phyloP scores from a whole-genome alignment of 1,284 basidiomycete species.

The Mycena citricolor region DNA sequence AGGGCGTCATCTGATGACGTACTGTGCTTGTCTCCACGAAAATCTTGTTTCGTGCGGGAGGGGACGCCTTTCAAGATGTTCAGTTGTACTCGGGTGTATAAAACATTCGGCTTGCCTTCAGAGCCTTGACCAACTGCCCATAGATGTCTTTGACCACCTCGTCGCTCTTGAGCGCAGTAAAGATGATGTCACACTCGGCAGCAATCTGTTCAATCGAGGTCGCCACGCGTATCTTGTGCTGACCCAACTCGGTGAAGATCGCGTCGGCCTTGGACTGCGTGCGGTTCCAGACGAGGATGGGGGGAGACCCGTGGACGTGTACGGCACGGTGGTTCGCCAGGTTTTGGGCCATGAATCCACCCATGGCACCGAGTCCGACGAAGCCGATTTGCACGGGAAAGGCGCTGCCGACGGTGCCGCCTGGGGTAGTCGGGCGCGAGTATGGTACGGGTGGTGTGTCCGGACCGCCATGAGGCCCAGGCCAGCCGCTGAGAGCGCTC shows the following conservation, averaged over 20 bases:
- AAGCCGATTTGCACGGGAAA: slow-evolving; percentile 52
- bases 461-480: slow-evolving; percentile 15
- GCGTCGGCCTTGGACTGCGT: slow-evolving; percentile 57
- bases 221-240: slow-evolving; percentile 52
- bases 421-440: slow-evolving; percentile 57
- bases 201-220: slow-evolving; percentile 57
- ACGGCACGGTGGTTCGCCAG: slow-evolving; percentile 53
- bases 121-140: slow-evolving; percentile 56
- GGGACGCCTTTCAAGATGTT: slow-evolving; percentile 16
- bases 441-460: slow-evolving; percentile 44
- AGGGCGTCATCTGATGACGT: slow-evolving; percentile 27
- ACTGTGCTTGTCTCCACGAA: slow-evolving; percentile 84
- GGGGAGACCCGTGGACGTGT: slow-evolving; percentile 36
- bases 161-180: slow-evolving; percentile 78
- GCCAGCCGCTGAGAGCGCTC: slow-evolving; percentile 11
- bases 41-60: slow-evolving; percentile 56
- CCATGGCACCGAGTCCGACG: slow-evolving; percentile 71
- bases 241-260: slow-evolving; percentile 54
- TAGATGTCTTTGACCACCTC: slow-evolving; percentile 73
- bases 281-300: slow-evolving; percentile 72
- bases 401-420: slow-evolving; percentile 17
- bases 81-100: slow-evolving; percentile 3
- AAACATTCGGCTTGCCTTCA: slow-evolving; percentile 37
- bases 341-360: slow-evolving; percentile 72
- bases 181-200: slow-evolving; percentile 72